phyloP scores from a whole-genome alignment of 768 basidiomycete species.

The Coprinellus micaceus region DNA sequence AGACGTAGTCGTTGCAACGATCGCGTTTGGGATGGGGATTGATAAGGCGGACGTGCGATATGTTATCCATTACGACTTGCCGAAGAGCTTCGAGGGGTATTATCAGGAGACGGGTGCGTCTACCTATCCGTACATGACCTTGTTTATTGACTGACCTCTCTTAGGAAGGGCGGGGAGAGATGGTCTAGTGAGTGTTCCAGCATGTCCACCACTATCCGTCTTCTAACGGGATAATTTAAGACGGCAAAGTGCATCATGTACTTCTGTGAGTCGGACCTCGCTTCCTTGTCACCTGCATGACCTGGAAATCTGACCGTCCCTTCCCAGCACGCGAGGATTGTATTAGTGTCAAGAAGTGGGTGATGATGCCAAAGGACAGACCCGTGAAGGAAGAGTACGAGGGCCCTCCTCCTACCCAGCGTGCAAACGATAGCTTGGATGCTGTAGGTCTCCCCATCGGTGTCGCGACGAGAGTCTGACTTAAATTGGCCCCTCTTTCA shows the following conservation, averaged over 20 bases:
- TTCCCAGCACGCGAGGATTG: slow-evolving; percentile 72
- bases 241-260: slow-evolving; percentile 79
- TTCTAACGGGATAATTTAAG: slow-evolving; percentile 31
- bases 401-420: slow-evolving; percentile 63
- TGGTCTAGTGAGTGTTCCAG: slow-evolving; percentile 48
- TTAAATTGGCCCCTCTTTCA: slow-evolving; percentile 14
- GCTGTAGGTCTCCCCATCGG: slow-evolving; percentile 39
- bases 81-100: slow-evolving; percentile 47
- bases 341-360: slow-evolving; percentile 48
- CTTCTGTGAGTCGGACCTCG: slow-evolving; percentile 53
- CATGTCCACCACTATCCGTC: not conserved
- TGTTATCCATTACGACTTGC: slow-evolving; percentile 6
- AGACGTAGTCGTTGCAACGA: slow-evolving; percentile 74
- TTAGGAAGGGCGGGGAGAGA: slow-evolving; percentile 78
- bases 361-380: slow-evolving; percentile 46
- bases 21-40: slow-evolving; percentile 86
- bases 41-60: slow-evolving; percentile 78
- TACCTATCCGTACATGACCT: not conserved
- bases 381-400: slow-evolving; percentile 37
- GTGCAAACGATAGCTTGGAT: slow-evolving; percentile 59
- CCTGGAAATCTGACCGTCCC: not conserved
- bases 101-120: slow-evolving; percentile 80
- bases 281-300: not conserved
- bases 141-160: too few species aligned
- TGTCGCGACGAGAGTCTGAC: not conserved